These are phyloP conservation scores for Podaxis rugospora DNA, from an alignment of 768 basidiomycete species.

Conservation along the genomic window DNA sequence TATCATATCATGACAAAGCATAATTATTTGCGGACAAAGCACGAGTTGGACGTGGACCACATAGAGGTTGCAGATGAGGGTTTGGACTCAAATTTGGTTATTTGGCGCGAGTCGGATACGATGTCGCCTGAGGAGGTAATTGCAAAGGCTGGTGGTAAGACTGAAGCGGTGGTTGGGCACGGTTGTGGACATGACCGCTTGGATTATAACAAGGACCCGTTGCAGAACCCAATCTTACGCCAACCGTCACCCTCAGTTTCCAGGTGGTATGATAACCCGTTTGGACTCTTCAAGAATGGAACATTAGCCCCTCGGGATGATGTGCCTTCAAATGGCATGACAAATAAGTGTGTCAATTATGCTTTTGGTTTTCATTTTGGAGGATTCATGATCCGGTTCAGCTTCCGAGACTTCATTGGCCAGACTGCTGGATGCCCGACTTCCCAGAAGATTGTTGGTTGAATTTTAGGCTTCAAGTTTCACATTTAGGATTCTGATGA, in stretches of 20 bases:
- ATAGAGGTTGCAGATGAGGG: constrained; percentile 30
- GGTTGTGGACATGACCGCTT: constrained; percentile 71
- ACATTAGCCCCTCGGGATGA: constrained; percentile 38
- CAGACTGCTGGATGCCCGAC: constrained; percentile 67
- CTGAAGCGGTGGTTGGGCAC: constrained; percentile 23
- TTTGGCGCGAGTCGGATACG: constrained; percentile 73
- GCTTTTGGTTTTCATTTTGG: constrained; percentile 3
- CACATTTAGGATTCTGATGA: constrained; percentile 1
- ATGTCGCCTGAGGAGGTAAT: constrained; percentile 43
- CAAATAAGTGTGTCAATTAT: constrained; percentile 44
- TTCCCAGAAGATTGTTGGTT: constrained; percentile 61
- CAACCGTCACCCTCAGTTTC: constrained; percentile 22
- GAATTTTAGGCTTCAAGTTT: not conserved
- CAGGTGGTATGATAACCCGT: constrained; percentile 34
- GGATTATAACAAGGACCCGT: constrained; percentile 58
- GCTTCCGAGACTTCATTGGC: constrained; percentile 70
- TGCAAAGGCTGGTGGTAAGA: constrained; percentile 23
- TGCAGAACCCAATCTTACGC: constrained; percentile 46
- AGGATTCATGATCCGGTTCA: constrained; percentile 23
- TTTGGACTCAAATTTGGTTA: constrained; percentile 52
- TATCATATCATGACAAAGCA: constrained; percentile 71
- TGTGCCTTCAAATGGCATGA: constrained; percentile 46
- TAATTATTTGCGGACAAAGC: constrained; percentile 63
- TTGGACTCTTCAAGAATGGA: constrained; percentile 1
- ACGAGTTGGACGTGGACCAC: constrained; percentile 50